Conservation (phyloP, 2,329 filamentous ascomycete genomes). For the Fusarium pseudocircinatum region DNA sequence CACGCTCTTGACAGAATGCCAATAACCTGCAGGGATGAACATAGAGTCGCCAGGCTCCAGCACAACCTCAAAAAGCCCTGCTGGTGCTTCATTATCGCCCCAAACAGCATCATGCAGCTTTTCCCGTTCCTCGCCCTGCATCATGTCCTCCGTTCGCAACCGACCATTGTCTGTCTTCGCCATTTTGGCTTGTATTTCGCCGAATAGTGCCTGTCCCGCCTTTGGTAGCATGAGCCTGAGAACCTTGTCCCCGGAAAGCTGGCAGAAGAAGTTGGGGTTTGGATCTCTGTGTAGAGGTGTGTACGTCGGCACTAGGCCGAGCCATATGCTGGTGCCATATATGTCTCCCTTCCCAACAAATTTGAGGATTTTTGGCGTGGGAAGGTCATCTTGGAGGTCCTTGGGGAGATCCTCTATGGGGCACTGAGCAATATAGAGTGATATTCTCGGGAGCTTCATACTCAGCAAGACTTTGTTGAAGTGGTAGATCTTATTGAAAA, state of each 20-base stretch:
- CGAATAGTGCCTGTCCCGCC: constrained; percentile 72
- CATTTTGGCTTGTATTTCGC: constrained; percentile 55
- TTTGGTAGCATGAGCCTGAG: constrained; percentile 76
- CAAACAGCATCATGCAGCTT: constrained; percentile 77
- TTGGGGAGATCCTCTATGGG: constrained; percentile 74
- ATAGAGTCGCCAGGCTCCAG: constrained; percentile 63
- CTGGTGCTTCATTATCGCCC: constrained; percentile 52
- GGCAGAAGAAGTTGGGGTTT: constrained; percentile 91
- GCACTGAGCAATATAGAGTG: constrained; percentile 89
- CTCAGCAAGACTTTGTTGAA: constrained; percentile 53
- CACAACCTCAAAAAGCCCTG: constrained; percentile 59
- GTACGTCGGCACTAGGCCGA: constrained; percentile 86
- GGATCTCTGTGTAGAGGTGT: constrained; percentile 93
- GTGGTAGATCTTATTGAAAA: constrained; percentile 68
- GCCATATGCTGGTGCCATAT: constrained; percentile 89
- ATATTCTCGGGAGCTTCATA: constrained; percentile 39
- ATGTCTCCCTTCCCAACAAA: constrained; percentile 79
- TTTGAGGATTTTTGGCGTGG: constrained; percentile 71
- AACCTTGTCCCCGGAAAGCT: constrained; percentile 77
- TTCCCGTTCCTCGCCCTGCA: constrained; percentile 78
- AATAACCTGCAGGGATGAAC: constrained; percentile 57
- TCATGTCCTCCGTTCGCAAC: constrained; percentile 88
- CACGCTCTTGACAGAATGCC: constrained; percentile 57
- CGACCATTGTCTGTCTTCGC: constrained; percentile 53
- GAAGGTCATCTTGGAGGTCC: constrained; percentile 71